Base-by-base conservation (phyloP, 1,139 yeast species). In the Arxiozyma slooffiae region DNA sequence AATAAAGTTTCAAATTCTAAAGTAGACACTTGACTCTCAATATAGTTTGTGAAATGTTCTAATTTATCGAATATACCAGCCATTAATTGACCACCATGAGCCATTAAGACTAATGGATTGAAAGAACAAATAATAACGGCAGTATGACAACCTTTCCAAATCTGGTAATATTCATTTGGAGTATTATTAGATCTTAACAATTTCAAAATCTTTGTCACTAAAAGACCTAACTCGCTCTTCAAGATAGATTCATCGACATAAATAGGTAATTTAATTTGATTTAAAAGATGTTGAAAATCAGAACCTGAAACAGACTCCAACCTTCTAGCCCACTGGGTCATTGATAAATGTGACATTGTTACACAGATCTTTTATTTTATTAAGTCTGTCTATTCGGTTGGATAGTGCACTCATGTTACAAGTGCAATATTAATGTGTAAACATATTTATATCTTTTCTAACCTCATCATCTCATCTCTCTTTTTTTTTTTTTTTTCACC, bases 111-210 rank as follows among this genome's bases (percentile, higher is more conserved):
- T 9, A 76, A 65, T 41, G 84, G 80, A 60, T 81, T 78, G 47
- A 71, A 68, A 5, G 76, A 64, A 49, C 67, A 64, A 36, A 81
- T 63, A 0, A 81, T 78, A 44, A 75, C 72, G 7, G 78, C 69
- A 7, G 82, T 58, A 59, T 79, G 81, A 38, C 79, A 72, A 2
- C 85, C 89, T 59, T 79, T 76, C 89, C 90, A 84, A 56, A 77
- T 74, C 48, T 72, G 69, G 52, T 70, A 72, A 34, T 42, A 42
- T 42, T 42, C 39, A 30, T 42, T 23, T 16, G 45, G 45, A 30
- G 71, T 71, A 37, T 73, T 71, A 52, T 75, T 75, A 2, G 85
- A 74, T 53, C 74, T 71, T 48, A 80, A 61, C 42, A 82, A 69
- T 58, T 80, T 81, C 54, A 76, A 66, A 21, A 80, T 71, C 50